These are phyloP conservation scores for Fusarium denticulatum DNA, from an alignment of 2,329 filamentous ascomycete species.

Conservation along the genomic window DNA sequence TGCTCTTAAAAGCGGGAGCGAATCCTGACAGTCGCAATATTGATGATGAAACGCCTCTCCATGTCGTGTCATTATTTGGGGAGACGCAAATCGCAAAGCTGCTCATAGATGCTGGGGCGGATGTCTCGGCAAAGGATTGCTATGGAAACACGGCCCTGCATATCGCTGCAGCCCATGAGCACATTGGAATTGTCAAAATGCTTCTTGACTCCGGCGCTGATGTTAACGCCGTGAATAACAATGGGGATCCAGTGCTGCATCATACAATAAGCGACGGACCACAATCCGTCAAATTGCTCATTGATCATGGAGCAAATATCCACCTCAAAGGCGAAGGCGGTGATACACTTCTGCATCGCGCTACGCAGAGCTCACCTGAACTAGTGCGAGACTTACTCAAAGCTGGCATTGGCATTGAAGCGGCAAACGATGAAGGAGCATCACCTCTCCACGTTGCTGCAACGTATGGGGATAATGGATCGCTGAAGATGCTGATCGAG, in stretches of 20 bases:
- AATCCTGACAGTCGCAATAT: not conserved
- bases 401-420: not conserved
- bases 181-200: accelerated
- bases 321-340: not conserved
- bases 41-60: not conserved
- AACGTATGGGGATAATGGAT: not conserved
- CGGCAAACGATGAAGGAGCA: not conserved
- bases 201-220: not conserved
- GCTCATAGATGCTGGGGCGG: not conserved
- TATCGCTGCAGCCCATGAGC: not conserved
- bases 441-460: not conserved
- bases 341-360: not conserved
- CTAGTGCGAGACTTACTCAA: not conserved
- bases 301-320: accelerated
- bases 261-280: not conserved
- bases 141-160: not conserved
- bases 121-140: not conserved
- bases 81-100: not conserved
- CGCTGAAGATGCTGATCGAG: accelerated
- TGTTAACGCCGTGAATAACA: not conserved
- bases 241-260: not conserved
- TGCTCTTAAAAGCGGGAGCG: not conserved
- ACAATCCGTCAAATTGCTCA: not conserved
- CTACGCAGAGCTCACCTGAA: not conserved
- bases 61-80: not conserved